A percentile compares a stretch with the other conserved stretches of the same genome.
phyloP scores from a whole-genome alignment of 129 eudicot species.

The Lactuca saligna region DNA sequence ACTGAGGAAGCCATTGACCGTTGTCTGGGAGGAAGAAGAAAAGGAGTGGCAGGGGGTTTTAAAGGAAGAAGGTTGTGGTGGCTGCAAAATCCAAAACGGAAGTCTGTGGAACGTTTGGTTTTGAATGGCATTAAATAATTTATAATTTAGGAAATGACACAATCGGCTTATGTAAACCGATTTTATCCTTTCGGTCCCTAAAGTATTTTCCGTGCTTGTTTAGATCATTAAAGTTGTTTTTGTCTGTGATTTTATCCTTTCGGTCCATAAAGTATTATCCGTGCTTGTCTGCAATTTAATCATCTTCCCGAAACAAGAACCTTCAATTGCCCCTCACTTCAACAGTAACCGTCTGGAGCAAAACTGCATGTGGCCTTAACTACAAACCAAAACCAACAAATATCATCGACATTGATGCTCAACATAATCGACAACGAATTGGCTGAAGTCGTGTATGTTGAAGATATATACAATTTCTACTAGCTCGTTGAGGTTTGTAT shows the following conservation, averaged over 20 bases:
- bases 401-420: constrained; percentile 72
- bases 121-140: not conserved
- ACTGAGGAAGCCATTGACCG: constrained; percentile 46
- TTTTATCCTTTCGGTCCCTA: too few species aligned
- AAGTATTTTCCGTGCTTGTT: too few species aligned
- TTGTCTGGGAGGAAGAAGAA: not conserved
- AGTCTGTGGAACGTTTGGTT: constrained; percentile 20
- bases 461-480: constrained; percentile 81
- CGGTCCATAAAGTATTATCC: too few species aligned
- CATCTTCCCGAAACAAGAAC: constrained; percentile 38
- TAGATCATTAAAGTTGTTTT: too few species aligned
- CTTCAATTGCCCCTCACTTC: constrained; percentile 58
- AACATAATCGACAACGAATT: constrained; percentile 59
- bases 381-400: constrained; percentile 49
- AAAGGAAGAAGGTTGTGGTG: constrained; percentile 34
- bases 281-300: too few species aligned
- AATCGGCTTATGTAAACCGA: too few species aligned
- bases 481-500: constrained; percentile 57
- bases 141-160: too few species aligned
- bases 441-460: constrained; percentile 79
- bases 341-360: constrained; percentile 80
- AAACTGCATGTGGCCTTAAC: constrained; percentile 71
- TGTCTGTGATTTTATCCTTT: too few species aligned
- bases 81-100: not conserved
- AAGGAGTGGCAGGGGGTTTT: constrained; percentile 26